phyloP scores from a whole-genome alignment of 805 yeast genomes.

The Hanseniaspora taiwanica region DNA sequence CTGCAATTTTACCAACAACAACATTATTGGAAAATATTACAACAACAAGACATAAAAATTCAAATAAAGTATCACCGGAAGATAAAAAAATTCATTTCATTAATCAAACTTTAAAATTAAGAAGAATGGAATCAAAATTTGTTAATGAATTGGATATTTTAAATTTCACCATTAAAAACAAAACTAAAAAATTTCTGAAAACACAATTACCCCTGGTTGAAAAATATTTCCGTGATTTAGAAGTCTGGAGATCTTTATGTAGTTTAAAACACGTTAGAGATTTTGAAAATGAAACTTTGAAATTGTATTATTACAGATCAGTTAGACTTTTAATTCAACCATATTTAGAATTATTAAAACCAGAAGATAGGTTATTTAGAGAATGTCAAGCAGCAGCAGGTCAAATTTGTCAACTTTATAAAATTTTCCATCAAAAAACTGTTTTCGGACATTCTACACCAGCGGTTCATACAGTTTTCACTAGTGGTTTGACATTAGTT shows the following conservation, averaged over 20 bases:
- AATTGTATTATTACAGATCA: constrained; percentile 45
- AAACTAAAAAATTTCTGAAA: constrained; percentile 10
- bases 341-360: constrained; percentile 45
- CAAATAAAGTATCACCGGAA: constrained; percentile 8
- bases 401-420: constrained; percentile 50
- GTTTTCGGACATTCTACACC: constrained; percentile 51
- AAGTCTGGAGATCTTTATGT: constrained; percentile 45
- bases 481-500: constrained; percentile 54
- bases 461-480: constrained; percentile 53
- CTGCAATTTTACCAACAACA: constrained; percentile 5
- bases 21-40: too few species aligned
- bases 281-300: constrained; percentile 45
- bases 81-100: constrained; percentile 29
- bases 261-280: constrained; percentile 26
- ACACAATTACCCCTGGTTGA: constrained; percentile 39
- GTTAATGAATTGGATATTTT: constrained; percentile 33
- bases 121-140: constrained; percentile 47
- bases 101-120: constrained; percentile 41
- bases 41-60: constrained; percentile 1
- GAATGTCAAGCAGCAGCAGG: constrained; percentile 67
- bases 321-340: constrained; percentile 52
- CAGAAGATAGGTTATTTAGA: constrained; percentile 43
- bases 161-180: constrained; percentile 23
- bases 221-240: constrained; percentile 38
- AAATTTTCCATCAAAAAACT: constrained; percentile 49